Evolutionary conservation across 192 early-diverging fungal genomes (phyloP), one percentile per base, ranked within the genome.

Genomic region (Mortierella antarctica): DNA sequence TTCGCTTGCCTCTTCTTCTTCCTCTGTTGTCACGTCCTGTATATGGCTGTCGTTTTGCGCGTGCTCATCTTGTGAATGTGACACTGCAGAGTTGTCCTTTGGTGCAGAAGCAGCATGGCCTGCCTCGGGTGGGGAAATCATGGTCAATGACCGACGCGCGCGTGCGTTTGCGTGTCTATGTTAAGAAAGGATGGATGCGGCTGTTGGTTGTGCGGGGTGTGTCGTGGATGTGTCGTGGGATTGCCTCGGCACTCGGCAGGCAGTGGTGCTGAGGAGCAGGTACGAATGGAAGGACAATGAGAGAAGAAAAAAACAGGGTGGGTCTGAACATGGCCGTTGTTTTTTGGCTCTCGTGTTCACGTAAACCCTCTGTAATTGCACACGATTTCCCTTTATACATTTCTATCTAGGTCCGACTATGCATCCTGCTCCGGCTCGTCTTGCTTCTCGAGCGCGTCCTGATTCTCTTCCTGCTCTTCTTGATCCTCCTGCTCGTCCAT

Each of bases 111-210:
- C 57, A 18, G 65, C 63, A 45, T 52, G 51, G 31, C 54, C 70
- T 17, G 59, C 47, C 59, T 67, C 77, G 59, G 56, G 42, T 57
- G 59, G 47, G 39, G 65, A 57, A 44, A 65, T 72, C 77, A 80
- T 80, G 31, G 31, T 31, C 31, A 31, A 31, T 31, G 31, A 31
- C 31, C 31, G 31, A 31, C 31, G 31, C 31, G 31, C 3, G 17
- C 64, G 49, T 40, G 53, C n/a, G 61, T 49, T 6, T 59, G 52
- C 31, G 41, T 62, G 18, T 55, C 60, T 40, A 4, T 18, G 20
- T 11, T 59, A 17, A 20, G 41, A 57, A 68, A 3, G 61, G 40
- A 20, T 62, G 14, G 47, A 62, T 18, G 44, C n/a, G 9, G 61
- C 23, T n/a, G 23, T 1, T 31, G 1, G 31, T 31, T 31, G 31